A percentile compares a stretch with the other conserved stretches of the same genome.
Conservation (phyloP, 2,329 filamentous ascomycete species). For the Pseudogymnoascus sp. region DNA sequence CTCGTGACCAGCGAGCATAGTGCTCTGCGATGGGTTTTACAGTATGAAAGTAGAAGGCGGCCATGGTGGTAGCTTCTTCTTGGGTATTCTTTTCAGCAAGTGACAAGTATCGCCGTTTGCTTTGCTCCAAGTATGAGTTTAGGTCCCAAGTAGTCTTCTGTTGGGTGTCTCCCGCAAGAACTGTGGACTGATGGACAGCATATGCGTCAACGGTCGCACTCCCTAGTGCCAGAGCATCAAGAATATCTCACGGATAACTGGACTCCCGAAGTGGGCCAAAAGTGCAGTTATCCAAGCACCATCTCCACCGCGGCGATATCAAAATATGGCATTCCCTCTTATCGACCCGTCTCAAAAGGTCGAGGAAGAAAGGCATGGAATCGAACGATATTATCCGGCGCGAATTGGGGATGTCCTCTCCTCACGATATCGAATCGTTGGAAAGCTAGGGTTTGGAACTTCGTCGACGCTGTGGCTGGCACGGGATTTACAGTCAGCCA, state of each 20-base stretch:
- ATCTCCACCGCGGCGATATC: conserved; percentile 12
- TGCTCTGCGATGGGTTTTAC: too few species aligned
- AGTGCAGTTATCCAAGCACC: conserved; percentile 11
- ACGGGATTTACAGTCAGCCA: conserved; percentile 12
- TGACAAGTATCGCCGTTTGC: too few species aligned
- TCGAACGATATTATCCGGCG: conserved; percentile 15
- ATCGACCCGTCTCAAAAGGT: conserved; percentile 11
- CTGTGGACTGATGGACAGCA: too few species aligned
- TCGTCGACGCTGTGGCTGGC: conserved; percentile 15
- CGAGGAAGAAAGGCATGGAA: conserved; percentile 14
- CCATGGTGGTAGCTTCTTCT: too few species aligned
- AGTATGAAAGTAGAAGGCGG: too few species aligned
- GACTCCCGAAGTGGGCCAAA: conserved; percentile 15
- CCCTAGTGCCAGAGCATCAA: background rate
- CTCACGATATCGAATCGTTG: conserved; percentile 15
- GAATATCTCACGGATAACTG: conserved; percentile 9
- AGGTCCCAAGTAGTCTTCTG: too few species aligned
- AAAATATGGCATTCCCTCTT: conserved; percentile 11
- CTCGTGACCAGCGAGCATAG: too few species aligned
- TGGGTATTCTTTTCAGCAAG: too few species aligned
- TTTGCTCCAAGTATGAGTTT: too few species aligned
- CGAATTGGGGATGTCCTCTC: conserved; percentile 16
- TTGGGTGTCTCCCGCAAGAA: too few species aligned
- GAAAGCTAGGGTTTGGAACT: conserved; percentile 17
- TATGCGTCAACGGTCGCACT: too few species aligned